A percentile compares a stretch with the other conserved stretches of the same genome.
Evolutionary conservation across 2,329 filamentous ascomycete species (phyloP).

Genomic region (Pleoardoris graminearum): DNA sequence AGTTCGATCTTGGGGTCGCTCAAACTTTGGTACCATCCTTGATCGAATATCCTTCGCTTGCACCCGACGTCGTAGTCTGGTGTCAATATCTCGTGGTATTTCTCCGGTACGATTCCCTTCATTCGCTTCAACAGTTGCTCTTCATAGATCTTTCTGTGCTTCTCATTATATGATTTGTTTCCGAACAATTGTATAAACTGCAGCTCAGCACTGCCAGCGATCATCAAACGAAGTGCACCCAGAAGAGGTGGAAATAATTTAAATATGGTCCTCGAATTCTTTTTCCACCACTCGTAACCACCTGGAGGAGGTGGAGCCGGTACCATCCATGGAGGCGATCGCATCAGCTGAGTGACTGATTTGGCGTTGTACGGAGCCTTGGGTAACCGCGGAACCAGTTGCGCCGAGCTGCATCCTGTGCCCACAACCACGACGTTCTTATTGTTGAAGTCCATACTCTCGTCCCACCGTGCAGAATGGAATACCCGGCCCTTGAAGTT

Average conservation of each 20-base stretch:
- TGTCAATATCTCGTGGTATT: slow-evolving; percentile 64
- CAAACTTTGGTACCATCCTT: slow-evolving; percentile 58
- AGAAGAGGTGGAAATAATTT: slow-evolving; percentile 56
- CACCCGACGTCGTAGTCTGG: slow-evolving; percentile 66
- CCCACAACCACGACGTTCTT: slow-evolving; percentile 63
- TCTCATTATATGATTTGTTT: slow-evolving; percentile 42
- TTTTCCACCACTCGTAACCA: slow-evolving; percentile 50
- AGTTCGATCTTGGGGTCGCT: slow-evolving; percentile 58
- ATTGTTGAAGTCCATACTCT: slow-evolving; percentile 55
- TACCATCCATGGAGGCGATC: slow-evolving; percentile 61
- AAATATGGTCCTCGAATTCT: slow-evolving; percentile 53
- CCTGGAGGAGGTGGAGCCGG: slow-evolving; percentile 46
- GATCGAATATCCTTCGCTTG: slow-evolving; percentile 65
- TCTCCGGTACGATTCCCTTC: slow-evolving; percentile 56
- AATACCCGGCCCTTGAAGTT: slow-evolving; percentile 60
- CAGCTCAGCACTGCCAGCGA: slow-evolving; percentile 50
- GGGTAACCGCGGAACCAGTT: slow-evolving; percentile 58
- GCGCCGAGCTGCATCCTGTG: slow-evolving; percentile 61
- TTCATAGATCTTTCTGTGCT: slow-evolving; percentile 47
- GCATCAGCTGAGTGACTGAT: slow-evolving; percentile 63
- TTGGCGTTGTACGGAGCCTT: slow-evolving; percentile 55
- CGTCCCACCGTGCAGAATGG: slow-evolving; percentile 61
- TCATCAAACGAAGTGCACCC: slow-evolving; percentile 49
- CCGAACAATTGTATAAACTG: slow-evolving; percentile 56
- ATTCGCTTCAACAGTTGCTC: slow-evolving; percentile 52